Base-by-base conservation (phyloP, 805 yeast species). In the Candida jianshihensis region DNA sequence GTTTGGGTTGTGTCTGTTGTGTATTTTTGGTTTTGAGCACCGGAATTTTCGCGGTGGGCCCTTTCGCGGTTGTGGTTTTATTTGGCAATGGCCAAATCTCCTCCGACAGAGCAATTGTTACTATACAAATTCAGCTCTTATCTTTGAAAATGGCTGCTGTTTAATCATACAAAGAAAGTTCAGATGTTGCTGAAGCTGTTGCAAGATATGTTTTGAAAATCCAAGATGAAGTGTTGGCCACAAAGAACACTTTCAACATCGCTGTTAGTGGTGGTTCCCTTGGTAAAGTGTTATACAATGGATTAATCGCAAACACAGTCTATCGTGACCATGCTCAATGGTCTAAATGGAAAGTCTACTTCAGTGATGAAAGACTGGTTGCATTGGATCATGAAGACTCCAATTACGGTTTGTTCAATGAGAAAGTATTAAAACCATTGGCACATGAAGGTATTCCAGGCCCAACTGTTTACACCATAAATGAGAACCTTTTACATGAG, bases 231-330 rank as follows among this genome's bases (percentile, higher is more conserved):
- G 81, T 79, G 4, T 64, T 88, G 37, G 49, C 57, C 13, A 38
- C 45, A 18, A 60, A 64, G 30, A 56, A 54, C 5, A 51, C 58
- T 19, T 89, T 89, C 63, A 75, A 73, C 46, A 68, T 89, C 41
- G 96, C 96, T 11, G 71, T 89, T 33, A 81, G 92, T 40, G 97
- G 97, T 29, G 97, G 97, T 2, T 85, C 96, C 9, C 69, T 88
- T 49, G 86, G 89, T 20, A 79, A 81, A 48, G 86, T 79, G 2
- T 44, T 68, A 28, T 70, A 73, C 41, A 65, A 68, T 31, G 90
- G 87, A 4, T 68, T 88, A 43, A 71, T 87, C 37, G 75, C 73
- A 43, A 72, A 84, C 55, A 37, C 58, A 18, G 63, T 61, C 12
- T 54, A 71, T 29, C 61, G 67, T 1, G 38, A 57, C 2, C 49